Percentiles rank a stretch among this genome's conserved stretches.
phyloP scores from a whole-genome alignment of 192 early-diverging fungal genomes.

The Backusella luteola region DNA sequence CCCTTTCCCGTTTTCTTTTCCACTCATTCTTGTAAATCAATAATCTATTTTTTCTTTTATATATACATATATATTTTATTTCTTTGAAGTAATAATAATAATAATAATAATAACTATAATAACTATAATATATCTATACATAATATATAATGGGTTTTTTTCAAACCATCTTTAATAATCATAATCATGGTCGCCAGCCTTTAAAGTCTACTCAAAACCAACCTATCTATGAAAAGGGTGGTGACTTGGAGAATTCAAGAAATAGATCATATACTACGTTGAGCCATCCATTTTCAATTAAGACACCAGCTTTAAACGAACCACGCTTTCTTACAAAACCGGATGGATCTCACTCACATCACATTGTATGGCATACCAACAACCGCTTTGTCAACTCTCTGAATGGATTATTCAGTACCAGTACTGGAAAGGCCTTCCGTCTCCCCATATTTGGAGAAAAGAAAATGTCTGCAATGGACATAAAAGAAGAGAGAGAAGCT shows the following conservation, averaged over 20 bases:
- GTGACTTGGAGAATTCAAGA: background rate
- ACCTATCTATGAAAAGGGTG: background rate
- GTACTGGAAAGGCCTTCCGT: slow-evolving; percentile 10
- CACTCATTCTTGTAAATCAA: background rate
- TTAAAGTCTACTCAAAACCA: background rate
- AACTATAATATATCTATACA: background rate
- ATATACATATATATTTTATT: background rate
- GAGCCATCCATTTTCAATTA: background rate
- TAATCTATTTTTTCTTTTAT: background rate
- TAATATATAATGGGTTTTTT: slow-evolving; percentile 12
- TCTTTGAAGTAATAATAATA: background rate
- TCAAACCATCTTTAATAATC: slow-evolving; percentile 8
- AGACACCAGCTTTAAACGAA: background rate
- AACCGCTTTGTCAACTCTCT: slow-evolving; percentile 15
- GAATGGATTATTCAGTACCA: slow-evolving; percentile 11
- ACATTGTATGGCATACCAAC: slow-evolving; percentile 3
- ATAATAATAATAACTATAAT: background rate
- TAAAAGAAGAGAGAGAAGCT: slow-evolving; percentile 13
- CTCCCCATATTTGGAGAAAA: slow-evolving; percentile 29
- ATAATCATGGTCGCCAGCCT: background rate
- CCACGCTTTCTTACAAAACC: slow-evolving; percentile 17
- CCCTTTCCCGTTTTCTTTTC: background rate
- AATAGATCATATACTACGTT: slow-evolving; percentile 2
- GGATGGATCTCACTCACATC: slow-evolving; percentile 22
- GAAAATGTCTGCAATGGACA: slow-evolving; percentile 3